Base-by-base conservation (phyloP, 2,329 filamentous ascomycete genomes). In the Huntiella moniliformis region DNA sequence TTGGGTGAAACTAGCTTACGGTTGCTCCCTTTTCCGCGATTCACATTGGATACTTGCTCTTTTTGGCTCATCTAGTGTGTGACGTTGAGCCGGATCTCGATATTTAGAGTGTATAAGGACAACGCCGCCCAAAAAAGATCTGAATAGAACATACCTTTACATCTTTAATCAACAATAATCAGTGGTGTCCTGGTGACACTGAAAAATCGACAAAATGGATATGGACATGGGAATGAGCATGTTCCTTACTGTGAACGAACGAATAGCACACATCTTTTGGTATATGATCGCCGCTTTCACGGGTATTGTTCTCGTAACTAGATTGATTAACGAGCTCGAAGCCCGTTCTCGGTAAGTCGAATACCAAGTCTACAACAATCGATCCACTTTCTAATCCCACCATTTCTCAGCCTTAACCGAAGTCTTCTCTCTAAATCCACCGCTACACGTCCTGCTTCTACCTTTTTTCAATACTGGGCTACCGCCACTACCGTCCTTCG, bases 401-500 rank as follows among this genome's bases (percentile, higher is more conserved):
- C 38, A 35, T 4, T 17, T 16, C n/a, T 7, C 42, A 75, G 72
- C 51, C 53, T 76, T 38, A 65, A 64, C 48, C 61, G 60, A 49
- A 65, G 63, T 41, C 22, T 28, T 28, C 22, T 28, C 22, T 28
- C 22, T 10, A 28, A 28, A 28, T 28, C 7, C 36, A 67, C 66
- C 49, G 70, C 74, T 3, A 74, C 73, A 3, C 67, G 64, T 45
- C 73, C 73, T 2, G 60, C 59, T 31, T 68, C 63, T 38, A 45
- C 48, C 5, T 55, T 68, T 33, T 55, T 64, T 33, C 70, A 74
- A 53, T 51, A 59, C 42, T 77, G 72, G 68, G 74, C 74, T 4
- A 78, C 74, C 2, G 56, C 66, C 37, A 77, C 73, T 0, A 73
- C 74, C 12, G 56, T 77, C 36, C 52, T 62, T 4, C 70, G 74